A percentile compares a stretch with the other conserved stretches of the same genome.
These are phyloP conservation scores for Microcera coccophila DNA, from an alignment of 2,329 filamentous ascomycete species.

Conservation along the genomic window DNA sequence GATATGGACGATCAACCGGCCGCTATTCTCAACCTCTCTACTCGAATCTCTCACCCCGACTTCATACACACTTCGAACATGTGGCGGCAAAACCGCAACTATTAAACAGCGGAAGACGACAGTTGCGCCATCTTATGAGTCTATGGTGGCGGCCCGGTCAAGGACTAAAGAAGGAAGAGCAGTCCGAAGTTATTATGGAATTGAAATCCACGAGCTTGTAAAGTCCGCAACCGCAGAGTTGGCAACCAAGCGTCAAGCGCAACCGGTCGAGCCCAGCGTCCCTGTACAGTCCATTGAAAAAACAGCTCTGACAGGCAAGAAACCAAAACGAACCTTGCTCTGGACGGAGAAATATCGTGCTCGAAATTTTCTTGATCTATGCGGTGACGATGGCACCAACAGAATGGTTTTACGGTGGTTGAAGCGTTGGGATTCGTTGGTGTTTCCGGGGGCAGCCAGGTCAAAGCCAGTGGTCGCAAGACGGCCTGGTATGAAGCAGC, in stretches of 20 bases:
- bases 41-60: constrained; percentile 24
- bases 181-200: constrained; percentile 79
- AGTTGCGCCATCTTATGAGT: constrained; percentile 55
- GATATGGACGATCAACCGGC: constrained; percentile 17
- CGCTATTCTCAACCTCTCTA: constrained; percentile 28
- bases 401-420: constrained; percentile 87
- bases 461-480: constrained; percentile 46
- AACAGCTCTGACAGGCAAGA: constrained; percentile 30
- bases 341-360: constrained; percentile 99
- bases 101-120: constrained; percentile 52
- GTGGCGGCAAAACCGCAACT: constrained; percentile 53
- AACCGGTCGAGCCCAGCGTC: constrained; percentile 26
- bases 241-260: constrained; percentile 32
- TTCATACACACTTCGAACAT: constrained; percentile 48
- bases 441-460: constrained; percentile 75
- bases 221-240: constrained; percentile 64
- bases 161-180: constrained; percentile 64
- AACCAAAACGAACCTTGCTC: constrained; percentile 55
- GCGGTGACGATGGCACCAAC: constrained; percentile 92
- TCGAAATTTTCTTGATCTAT: constrained; percentile 83
- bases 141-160: constrained; percentile 65
- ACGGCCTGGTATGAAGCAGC: constrained; percentile 40
- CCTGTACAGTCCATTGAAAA: constrained; percentile 44
- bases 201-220: constrained; percentile 83
- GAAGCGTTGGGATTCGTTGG: constrained; percentile 87